These are phyloP conservation scores for Cutaneotrichosporon sp. DNA, from an alignment of 1,284 basidiomycete species.

Conservation along the genomic window DNA sequence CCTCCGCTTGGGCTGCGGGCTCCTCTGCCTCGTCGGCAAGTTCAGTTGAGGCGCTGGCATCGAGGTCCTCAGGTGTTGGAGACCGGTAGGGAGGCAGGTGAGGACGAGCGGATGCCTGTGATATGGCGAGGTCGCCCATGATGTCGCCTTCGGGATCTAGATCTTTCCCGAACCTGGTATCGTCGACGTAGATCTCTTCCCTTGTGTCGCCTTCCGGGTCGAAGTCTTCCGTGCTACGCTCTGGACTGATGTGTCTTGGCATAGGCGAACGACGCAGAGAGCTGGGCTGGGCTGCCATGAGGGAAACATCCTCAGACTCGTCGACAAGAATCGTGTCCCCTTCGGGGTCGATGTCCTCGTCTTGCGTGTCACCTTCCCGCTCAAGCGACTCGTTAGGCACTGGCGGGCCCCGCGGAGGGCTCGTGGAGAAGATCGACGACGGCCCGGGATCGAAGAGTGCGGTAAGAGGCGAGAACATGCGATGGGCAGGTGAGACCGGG, in stretches of 20 bases:
- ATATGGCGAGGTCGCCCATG: not conserved
- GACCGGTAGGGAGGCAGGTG: not conserved
- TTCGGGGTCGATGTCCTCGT: not conserved
- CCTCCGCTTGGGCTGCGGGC: not conserved
- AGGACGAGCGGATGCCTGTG: not conserved
- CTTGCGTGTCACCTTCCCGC: not conserved
- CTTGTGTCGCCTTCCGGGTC: not conserved
- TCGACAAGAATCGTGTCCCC: not conserved
- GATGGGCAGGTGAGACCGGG: not conserved
- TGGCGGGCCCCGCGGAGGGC: not conserved
- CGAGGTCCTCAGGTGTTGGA: not conserved
- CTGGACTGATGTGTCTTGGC: no score
- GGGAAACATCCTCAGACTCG: no score
- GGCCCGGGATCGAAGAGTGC: not conserved
- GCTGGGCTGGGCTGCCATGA: no score
- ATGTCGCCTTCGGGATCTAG: not conserved
- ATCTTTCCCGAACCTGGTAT: not conserved
- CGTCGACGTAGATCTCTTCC: not conserved
- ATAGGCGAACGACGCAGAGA: no score
- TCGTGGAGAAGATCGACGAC: not conserved
- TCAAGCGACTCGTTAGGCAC: not conserved
- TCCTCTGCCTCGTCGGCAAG: not conserved
- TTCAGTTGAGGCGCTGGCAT: not conserved
- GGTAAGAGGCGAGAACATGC: not conserved
- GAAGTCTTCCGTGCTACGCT: not conserved